Conservation (phyloP, 345 rosid genomes). For the Physaria fendleri region DNA sequence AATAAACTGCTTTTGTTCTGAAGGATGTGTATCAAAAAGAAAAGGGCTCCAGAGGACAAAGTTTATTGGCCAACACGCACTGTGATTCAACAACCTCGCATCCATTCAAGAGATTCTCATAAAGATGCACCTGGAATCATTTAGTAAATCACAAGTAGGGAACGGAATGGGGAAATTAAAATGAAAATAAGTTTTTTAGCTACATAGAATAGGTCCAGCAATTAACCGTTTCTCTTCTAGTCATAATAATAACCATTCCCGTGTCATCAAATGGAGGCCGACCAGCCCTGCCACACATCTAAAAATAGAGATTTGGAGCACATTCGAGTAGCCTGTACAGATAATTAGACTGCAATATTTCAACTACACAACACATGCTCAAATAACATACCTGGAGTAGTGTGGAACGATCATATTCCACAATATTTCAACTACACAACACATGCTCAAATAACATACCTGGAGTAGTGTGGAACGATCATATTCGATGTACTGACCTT, state of each 20-base stretch:
- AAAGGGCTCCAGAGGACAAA: neutral
- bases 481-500: conserved; percentile 88
- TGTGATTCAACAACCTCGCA: conserved; percentile 96
- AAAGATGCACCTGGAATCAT: conserved; percentile 70
- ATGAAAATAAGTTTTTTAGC: neutral
- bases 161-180: neutral
- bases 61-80: conserved; percentile 42
- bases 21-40: neutral
- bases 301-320: conserved; percentile 17
- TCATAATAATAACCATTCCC: conserved; percentile 90
- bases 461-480: conserved; percentile 85
- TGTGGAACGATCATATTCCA: conserved; percentile 89
- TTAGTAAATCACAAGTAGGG: conserved; percentile 9
- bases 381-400: conserved; percentile 58
- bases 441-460: conserved; percentile 36
- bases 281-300: conserved; percentile 99
- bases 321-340: neutral
- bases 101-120: conserved; percentile 89
- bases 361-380: no score
- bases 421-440: no score
- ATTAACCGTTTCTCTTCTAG: conserved; percentile 87
- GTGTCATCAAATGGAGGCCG: conserved; percentile 97
- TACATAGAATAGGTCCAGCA: conserved; percentile 12
- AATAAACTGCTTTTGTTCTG: neutral
- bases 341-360: neutral